Evolutionary conservation across 352 stramenopile species (phyloP), one percentile per base, ranked within the genome.

Genomic region (Phytophthora capsici): DNA sequence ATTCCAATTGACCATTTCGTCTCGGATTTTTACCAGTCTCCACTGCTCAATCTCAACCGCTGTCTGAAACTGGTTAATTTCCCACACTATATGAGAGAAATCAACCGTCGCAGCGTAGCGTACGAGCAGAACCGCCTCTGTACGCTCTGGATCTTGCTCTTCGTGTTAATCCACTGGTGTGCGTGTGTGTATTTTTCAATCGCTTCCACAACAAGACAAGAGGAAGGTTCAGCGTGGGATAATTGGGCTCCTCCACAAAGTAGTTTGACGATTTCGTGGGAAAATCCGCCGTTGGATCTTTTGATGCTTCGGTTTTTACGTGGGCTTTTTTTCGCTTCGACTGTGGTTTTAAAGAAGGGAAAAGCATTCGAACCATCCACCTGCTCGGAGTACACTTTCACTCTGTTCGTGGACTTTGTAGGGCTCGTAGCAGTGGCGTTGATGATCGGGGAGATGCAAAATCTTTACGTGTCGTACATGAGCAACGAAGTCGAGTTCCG

Each of bases 401-500:
- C 68, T 14, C 67, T 86, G 0, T 63, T 59, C 14, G 74, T 84
- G 8, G 68, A 73, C 6, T 75, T 88, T 19, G 25, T 77, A 1
- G 77, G 81, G 0, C 47, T 88, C 7, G 40, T 88, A 12, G 30
- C 71, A 19, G 73, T 86, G 69, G 71, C 78, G 0, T 79, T 83
- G 46, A 79, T 90, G 63, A 77, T 90, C 43, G 67, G 73, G 3
- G 77, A 88, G 44, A 67, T 83, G 28, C 70, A 77, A 0, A 85
- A 77, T 10, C 25, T 90, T 13, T 88, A 87, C 71, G 50, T 77
- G 0, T 86, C 73, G 19, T 84, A 74, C 60, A 86, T 80, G 49
- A 76, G 77, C 63, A 84, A 88, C 59, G 77, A 90, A 50, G 78
- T 90, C 10, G 72, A 86, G 46, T 90, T 90, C 47, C 78, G 78